A percentile compares a stretch with the other conserved stretches of the same genome.
Conservation (phyloP, 2,329 filamentous ascomycete species). For the Chrysoporthe cubensis region DNA sequence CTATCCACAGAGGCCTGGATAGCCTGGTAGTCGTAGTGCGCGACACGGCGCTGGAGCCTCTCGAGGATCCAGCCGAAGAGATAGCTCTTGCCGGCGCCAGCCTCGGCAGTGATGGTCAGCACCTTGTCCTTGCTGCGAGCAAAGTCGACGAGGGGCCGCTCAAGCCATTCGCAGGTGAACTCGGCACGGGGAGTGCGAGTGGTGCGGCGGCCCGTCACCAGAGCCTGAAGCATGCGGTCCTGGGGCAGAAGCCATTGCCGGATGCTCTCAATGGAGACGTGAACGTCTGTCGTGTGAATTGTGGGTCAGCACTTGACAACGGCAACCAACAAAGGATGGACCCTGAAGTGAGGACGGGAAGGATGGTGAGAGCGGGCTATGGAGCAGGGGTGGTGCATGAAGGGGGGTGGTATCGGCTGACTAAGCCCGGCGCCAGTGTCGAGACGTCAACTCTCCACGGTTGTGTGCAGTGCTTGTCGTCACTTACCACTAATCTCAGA, state of each 20-base stretch:
- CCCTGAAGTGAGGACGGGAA: not conserved
- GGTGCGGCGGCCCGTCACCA: conserved; percentile 26
- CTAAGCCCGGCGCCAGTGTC: conserved; percentile 16
- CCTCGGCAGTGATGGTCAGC: conserved; percentile 28
- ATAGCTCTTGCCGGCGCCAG: conserved; percentile 28
- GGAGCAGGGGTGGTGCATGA: conserved; percentile 27
- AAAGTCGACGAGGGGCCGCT: conserved; percentile 28
- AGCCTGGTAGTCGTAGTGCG: conserved; percentile 28
- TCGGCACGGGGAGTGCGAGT: conserved; percentile 26
- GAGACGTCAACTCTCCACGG: not conserved
- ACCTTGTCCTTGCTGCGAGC: conserved; percentile 27
- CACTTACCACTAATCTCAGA: conserved; percentile 29
- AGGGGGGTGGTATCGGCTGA: conserved; percentile 20
- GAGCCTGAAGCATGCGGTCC: conserved; percentile 27
- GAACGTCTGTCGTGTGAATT: conserved; percentile 22
- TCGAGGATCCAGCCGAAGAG: conserved; percentile 29
- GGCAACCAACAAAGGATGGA: not conserved
- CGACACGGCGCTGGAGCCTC: conserved; percentile 28
- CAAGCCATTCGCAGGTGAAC: conserved; percentile 30
- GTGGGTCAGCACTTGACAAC: conserved; percentile 13
- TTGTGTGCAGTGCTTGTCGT: not conserved
- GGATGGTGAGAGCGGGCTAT: not conserved
- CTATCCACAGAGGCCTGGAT: conserved; percentile 29
- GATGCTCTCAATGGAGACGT: conserved; percentile 29
- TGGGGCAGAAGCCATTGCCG: conserved; percentile 30